A percentile compares a stretch with the other conserved stretches of the same genome.
Conservation (phyloP, 1,139 yeast species). For the Suhomyces maxii region DNA sequence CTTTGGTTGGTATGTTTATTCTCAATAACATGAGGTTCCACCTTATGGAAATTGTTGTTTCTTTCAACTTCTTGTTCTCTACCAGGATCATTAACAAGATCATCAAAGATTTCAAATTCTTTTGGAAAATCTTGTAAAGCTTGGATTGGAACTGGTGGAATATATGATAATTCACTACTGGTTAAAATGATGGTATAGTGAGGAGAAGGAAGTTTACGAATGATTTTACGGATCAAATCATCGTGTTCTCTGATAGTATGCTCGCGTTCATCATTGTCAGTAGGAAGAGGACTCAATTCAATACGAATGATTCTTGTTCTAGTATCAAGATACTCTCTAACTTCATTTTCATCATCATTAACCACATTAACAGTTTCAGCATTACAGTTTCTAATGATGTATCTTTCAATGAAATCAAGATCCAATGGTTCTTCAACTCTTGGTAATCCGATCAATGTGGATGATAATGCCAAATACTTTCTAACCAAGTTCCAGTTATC, state of each 20-base stretch:
- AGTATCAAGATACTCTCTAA: slow-evolving; percentile 53
- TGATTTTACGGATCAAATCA: slow-evolving; percentile 47
- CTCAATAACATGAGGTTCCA: slow-evolving; percentile 33
- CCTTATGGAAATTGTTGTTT: slow-evolving; percentile 43
- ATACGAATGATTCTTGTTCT: slow-evolving; percentile 60
- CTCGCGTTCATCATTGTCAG: slow-evolving; percentile 23
- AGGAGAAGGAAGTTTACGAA: slow-evolving; percentile 71
- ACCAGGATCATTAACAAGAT: slow-evolving; percentile 45
- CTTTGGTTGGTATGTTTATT: slow-evolving; percentile 34
- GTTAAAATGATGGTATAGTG: slow-evolving; percentile 56
- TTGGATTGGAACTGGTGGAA: slow-evolving; percentile 34
- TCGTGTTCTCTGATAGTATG: slow-evolving; percentile 44
- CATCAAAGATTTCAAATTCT: slow-evolving; percentile 45
- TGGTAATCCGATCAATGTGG: slow-evolving; percentile 65
- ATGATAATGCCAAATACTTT: slow-evolving; percentile 55
- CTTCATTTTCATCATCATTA: slow-evolving; percentile 44
- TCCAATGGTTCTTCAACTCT: slow-evolving; percentile 49
- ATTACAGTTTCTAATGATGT: slow-evolving; percentile 47
- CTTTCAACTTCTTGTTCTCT: slow-evolving; percentile 56
- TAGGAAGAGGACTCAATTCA: slow-evolving; percentile 52
- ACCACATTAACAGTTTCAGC: slow-evolving; percentile 43
- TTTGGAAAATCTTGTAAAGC: slow-evolving; percentile 32
- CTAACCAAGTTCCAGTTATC: slow-evolving; percentile 55
- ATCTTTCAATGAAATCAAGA: slow-evolving; percentile 45
- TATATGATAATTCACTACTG: slow-evolving; percentile 23